Evolutionary conservation across 176 grass and related monocot genomes (phyloP).

Genomic region (Rhynchospora breviuscula): DNA sequence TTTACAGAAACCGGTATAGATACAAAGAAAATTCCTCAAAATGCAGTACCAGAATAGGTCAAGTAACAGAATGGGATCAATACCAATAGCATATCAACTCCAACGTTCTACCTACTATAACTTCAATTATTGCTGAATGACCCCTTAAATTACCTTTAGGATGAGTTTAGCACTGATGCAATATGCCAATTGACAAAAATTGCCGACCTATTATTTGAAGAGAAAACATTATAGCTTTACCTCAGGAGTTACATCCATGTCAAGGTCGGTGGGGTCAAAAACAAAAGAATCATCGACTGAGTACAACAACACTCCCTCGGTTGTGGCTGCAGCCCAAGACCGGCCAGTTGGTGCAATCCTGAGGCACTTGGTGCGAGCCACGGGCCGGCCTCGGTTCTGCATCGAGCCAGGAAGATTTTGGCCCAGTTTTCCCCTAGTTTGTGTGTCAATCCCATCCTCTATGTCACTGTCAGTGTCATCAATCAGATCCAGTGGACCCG

Average conservation of each 20-base stretch:
- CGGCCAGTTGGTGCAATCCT: constrained; percentile 91
- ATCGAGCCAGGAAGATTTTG: constrained; percentile 70
- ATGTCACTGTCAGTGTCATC: constrained; percentile 74
- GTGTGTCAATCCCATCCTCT: constrained; percentile 78
- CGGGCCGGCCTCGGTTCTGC: constrained; percentile 60
- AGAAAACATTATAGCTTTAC: constrained; percentile 33
- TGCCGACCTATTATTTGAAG: background rate
- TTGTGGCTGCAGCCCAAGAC: constrained; percentile 93
- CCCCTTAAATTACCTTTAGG: background rate
- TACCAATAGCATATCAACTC: background rate
- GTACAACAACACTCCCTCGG: constrained; percentile 86
- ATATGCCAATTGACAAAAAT: background rate
- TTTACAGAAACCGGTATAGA: no score
- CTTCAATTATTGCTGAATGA: background rate
- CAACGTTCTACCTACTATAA: background rate
- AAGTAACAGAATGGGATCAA: background rate
- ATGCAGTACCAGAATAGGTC: background rate
- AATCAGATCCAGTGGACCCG: constrained; percentile 84
- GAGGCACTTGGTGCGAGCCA: constrained; percentile 76
- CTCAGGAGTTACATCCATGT: constrained; percentile 92
- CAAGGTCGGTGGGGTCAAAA: constrained; percentile 94
- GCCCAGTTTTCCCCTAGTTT: constrained; percentile 48
- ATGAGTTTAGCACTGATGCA: background rate
- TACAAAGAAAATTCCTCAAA: background rate
- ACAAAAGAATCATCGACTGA: constrained; percentile 85